Evolutionary conservation across 257 asterid genomes (phyloP), one percentile per base, ranked within the genome.

Genomic region (Solanum bulbocastanum): DNA sequence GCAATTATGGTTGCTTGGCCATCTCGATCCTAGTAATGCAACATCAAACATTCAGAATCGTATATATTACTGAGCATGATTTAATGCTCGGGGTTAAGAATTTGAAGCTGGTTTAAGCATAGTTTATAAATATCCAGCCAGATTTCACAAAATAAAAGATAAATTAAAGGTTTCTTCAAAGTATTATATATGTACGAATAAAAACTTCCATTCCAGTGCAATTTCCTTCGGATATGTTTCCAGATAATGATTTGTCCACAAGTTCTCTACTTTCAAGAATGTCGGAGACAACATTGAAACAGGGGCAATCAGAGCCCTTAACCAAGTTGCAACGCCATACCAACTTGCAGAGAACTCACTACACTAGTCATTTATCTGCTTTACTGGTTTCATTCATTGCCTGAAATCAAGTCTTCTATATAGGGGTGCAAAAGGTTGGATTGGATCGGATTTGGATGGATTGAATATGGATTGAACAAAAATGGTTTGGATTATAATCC

Each of bases 1-100:
- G 99, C 95, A 83, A 97, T 16, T 44, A 95, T 91, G 46, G 93
- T 92, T 87, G 98, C 98, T 90, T 93, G 95, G 74, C 98, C 99
- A 92, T 97, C 98, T 90, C 85, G 87, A 87, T 97, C 99, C 99
- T 95, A 91, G 83, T 18, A 22, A 83, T 88, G 83, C 85, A 87
- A 11, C 22, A 78, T 33, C 71, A 87, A 62, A 8, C 32, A 22
- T 46, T 82, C 69, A 82, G 18, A 32, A 49, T 49, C 20, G 42
- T 49, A 30, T 30, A 81, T 30, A 10, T 30, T 46, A 46, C 27
- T 23, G 39, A 79, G 62, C 35, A 78, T 23, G 36, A 78, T 40
- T 30, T 3, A 78, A 15, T 8, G 60, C 62, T 42, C n/a, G 0
- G 66, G n/a, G 27, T 27, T 4, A 16, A 44, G 65, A 79, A 82